Conservation (phyloP, 371 early-diverging fungal genomes). For the Saksenaea oblongispora region DNA sequence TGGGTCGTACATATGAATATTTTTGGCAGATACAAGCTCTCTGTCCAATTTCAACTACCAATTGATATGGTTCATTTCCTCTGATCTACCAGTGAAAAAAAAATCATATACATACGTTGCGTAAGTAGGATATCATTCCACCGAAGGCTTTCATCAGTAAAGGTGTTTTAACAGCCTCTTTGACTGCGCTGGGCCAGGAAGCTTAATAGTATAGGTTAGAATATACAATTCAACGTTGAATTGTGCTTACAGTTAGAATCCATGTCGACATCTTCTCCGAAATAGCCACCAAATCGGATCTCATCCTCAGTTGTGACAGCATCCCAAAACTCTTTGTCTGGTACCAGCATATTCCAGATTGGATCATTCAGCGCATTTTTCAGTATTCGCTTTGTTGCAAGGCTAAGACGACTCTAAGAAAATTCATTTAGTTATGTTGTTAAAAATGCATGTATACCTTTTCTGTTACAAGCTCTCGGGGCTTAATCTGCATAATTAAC, state of each 20-base stretch:
- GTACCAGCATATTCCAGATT: constrained; percentile 71
- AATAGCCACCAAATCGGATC: constrained; percentile 68
- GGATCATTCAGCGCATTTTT: constrained; percentile 68
- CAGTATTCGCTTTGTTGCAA: constrained; percentile 66
- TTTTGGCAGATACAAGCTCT: constrained; percentile 81
- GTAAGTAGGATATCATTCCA: constrained; percentile 79
- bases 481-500: constrained; percentile 88
- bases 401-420: constrained; percentile 58
- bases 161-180: constrained; percentile 27
- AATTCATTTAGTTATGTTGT: neutral
- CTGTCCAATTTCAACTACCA: constrained; percentile 78
- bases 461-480: constrained; percentile 86
- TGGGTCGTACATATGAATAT: constrained; percentile 83
- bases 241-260: constrained; percentile 3
- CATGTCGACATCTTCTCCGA: constrained; percentile 37
- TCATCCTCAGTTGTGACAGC: constrained; percentile 68
- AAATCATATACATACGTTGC: constrained; percentile 42
- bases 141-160: constrained; percentile 74
- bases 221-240: neutral
- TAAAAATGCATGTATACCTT: constrained; percentile 41
- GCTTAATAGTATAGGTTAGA: constrained; percentile 8
- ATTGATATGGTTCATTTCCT: neutral
- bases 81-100: neutral
- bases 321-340: constrained; percentile 88
- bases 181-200: constrained; percentile 49